Evolutionary conservation across 352 stramenopile species (phyloP).

Genomic region (Globisporangium barbulae): DNA sequence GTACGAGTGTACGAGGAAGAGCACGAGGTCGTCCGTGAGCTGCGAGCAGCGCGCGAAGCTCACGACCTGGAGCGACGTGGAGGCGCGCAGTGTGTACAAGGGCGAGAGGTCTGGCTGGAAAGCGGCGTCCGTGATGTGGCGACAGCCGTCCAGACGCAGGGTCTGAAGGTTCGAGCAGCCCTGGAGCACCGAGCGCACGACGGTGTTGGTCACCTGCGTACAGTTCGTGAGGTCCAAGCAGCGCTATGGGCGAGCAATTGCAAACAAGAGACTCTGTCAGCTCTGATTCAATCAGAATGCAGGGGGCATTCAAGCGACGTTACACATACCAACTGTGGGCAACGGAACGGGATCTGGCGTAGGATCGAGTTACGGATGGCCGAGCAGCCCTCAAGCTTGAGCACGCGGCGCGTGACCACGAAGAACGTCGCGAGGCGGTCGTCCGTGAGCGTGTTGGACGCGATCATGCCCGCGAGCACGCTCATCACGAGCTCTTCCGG

Average conservation of each 20-base stretch:
- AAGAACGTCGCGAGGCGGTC: constrained; percentile 83
- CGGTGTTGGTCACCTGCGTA: constrained; percentile 84
- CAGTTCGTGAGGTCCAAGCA: constrained; percentile 84
- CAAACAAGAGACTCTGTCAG: neutral
- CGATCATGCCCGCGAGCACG: constrained; percentile 68
- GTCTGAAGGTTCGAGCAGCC: constrained; percentile 73
- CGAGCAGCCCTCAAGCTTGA: constrained; percentile 68
- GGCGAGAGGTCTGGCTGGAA: constrained; percentile 83
- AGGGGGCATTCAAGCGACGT: neutral
- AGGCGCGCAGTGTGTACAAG: constrained; percentile 65
- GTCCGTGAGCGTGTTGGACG: constrained; percentile 72
- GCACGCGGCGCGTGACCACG: constrained; percentile 65
- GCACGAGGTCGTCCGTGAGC: constrained; percentile 68
- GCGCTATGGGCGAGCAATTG: constrained; percentile 30
- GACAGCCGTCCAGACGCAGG: constrained; percentile 79
- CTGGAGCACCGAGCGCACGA: constrained; percentile 77
- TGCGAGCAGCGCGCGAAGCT: constrained; percentile 83
- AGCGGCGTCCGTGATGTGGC: constrained; percentile 83
- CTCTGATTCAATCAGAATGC: neutral
- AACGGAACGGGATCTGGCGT: constrained; percentile 82
- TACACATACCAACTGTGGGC: constrained; percentile 67
- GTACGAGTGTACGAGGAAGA: constrained; percentile 79
- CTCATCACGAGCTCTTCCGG: constrained; percentile 81
- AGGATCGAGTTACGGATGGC: constrained; percentile 85
- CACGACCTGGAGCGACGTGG: constrained; percentile 69